Conservation (phyloP, 2,329 filamentous ascomycete genomes). For the Trichoderma cornu-damae region DNA sequence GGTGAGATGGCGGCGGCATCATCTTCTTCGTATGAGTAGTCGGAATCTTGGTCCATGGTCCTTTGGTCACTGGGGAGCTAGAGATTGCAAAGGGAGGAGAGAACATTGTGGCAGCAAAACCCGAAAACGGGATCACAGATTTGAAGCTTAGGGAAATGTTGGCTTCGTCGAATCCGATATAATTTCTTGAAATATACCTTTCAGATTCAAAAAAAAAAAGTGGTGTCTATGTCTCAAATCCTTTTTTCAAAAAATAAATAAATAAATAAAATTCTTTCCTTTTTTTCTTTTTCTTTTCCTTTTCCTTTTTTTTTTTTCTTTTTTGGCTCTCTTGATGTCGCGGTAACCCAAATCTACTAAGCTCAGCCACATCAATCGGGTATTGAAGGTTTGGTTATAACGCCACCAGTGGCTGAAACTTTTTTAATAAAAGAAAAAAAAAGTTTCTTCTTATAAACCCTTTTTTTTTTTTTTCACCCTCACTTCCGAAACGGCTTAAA, state of each 20-base stretch:
- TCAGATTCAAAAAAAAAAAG: not conserved
- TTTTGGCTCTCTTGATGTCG: too few relatives aligned
- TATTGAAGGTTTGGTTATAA: not conserved
- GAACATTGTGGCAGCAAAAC: constrained; percentile 30
- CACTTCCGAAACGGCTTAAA: too few relatives aligned
- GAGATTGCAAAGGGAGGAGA: constrained; percentile 21
- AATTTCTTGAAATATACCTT: not conserved
- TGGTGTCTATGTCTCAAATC: too few relatives aligned
- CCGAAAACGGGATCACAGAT: not conserved
- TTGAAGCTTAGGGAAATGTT: not conserved
- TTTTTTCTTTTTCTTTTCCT: too few relatives aligned
- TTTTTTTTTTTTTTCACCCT: too few relatives aligned
- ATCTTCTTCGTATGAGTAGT: constrained; percentile 21
- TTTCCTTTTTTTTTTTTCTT: too few relatives aligned
- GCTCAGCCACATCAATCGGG: not conserved
- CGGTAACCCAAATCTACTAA: too few relatives aligned
- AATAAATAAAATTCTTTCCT: too few relatives aligned
- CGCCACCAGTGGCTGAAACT: constrained; percentile 16
- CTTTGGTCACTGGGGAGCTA: constrained; percentile 22
- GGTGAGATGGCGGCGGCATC: constrained; percentile 5
- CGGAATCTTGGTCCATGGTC: constrained; percentile 32
- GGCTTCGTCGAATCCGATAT: not conserved
- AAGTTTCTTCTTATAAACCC: too few relatives aligned
- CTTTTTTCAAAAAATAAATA: too few relatives aligned
- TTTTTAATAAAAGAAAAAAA: too few relatives aligned